Evolutionary conservation across 1,284 basidiomycete genomes (phyloP), one percentile per base, ranked within the genome.

Genomic region (Wolfiporia cocos): DNA sequence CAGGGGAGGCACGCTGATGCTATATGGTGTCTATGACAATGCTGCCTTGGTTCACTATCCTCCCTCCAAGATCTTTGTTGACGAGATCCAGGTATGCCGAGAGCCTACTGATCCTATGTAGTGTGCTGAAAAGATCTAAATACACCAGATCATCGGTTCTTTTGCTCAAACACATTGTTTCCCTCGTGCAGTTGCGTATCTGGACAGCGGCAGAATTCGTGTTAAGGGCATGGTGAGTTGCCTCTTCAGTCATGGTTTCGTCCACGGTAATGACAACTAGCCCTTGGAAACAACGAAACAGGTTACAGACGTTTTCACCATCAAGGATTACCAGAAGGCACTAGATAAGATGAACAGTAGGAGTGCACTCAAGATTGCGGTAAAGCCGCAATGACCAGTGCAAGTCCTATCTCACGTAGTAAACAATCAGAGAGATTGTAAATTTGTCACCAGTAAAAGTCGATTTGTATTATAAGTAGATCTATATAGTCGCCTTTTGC

Each of bases 91-190:
- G 60, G 70, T 69, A 41, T 43, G 60, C 30, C 11, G 22, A 37
- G 31, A 29, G 21, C 21, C 23, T 5, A n/a, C 4, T 14, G 21
- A 19, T 22, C n/a, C 35, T 5, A 23, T 3, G 19, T 6, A 37
- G n/a, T n/a, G n/a, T n/a, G n/a, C 15, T 17, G 3, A 23, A 5
- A 28, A 35, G 33, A 17, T 6, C 15, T 46, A 23, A 33, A 30
- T 37, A n/a, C n/a, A n/a, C n/a, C n/a, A 71, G 70, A 75, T 78
- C 58, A 74, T 78, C 51, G 75, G 75, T 38, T 78, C 76, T 22
- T 78, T 79, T 66, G 70, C 74, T 20, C 77, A 78, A 55, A 71
- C 69, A 20, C 69, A 68, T 64, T 79, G 77, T 63, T 81, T 81
- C 70, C 75, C 76, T 18, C 71, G 77, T 34, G 76, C 78, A 3